phyloP scores from a whole-genome alignment of 768 basidiomycete species.

The Rhodotorula babjevae region DNA sequence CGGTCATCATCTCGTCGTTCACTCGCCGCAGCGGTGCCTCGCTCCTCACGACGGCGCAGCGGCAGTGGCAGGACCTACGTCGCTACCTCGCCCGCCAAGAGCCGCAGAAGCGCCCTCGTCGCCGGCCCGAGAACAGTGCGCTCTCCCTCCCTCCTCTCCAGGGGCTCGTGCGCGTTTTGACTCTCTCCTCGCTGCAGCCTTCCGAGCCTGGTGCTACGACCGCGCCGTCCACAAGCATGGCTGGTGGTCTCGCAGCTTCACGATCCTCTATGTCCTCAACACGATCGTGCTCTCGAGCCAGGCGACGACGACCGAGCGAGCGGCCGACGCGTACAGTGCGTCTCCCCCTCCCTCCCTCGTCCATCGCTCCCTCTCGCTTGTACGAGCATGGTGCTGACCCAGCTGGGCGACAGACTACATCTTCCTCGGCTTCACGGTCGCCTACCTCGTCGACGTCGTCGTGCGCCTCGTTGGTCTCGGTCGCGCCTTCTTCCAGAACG shows the following conservation, averaged over 20 bases:
- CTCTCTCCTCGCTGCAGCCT: neutral
- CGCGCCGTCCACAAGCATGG: constrained; percentile 87
- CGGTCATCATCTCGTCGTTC: constrained; percentile 90
- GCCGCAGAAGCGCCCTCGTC: constrained; percentile 74
- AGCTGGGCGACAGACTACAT: constrained; percentile 57
- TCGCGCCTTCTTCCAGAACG: constrained; percentile 75
- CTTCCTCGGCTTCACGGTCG: constrained; percentile 65
- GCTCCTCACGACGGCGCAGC: constrained; percentile 75
- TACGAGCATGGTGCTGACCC: too few species aligned
- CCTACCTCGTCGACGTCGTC: constrained; percentile 70
- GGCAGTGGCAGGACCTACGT: constrained; percentile 89
- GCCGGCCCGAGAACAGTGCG: constrained; percentile 51
- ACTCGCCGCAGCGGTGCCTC: constrained; percentile 78
- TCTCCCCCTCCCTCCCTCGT: neutral
- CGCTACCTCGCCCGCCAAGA: constrained; percentile 80
- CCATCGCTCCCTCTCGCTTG: neutral
- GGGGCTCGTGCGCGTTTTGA: too few species aligned
- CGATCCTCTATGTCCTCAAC: constrained; percentile 70
- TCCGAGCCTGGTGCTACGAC: constrained; percentile 84
- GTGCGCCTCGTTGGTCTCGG: constrained; percentile 81
- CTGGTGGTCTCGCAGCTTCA: constrained; percentile 81
- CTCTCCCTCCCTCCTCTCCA: constrained; percentile 28
- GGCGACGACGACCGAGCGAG: constrained; percentile 26
- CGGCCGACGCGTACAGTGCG: constrained; percentile 36
- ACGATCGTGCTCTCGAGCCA: constrained; percentile 69